Percentiles rank a stretch among this genome's conserved stretches.
Conservation (phyloP, 1,139 yeast genomes). For the Candida pseudoviswanathii region DNA sequence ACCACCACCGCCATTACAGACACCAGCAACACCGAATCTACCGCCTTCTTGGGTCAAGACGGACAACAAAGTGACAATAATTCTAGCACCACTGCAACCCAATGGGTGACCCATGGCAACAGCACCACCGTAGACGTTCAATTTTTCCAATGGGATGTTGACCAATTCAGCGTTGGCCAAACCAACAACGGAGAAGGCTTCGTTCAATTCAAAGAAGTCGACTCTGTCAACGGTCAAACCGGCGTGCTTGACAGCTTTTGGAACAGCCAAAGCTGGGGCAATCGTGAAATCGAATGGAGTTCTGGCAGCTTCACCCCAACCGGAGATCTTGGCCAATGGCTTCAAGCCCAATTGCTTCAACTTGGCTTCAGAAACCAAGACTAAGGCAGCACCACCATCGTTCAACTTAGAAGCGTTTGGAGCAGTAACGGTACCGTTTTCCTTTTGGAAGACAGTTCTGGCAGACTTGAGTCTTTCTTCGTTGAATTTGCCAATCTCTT, state of each 20-base stretch:
- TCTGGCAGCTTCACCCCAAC: slow-evolving; percentile 99
- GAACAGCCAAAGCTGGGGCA: slow-evolving; percentile 91
- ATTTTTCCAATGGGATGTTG: slow-evolving; percentile 63
- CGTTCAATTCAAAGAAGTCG: slow-evolving; percentile 89
- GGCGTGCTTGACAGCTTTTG: slow-evolving; percentile 93
- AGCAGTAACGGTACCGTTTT: slow-evolving; percentile 92
- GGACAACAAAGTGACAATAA: slow-evolving; percentile 78
- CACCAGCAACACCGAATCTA: slow-evolving; percentile 89
- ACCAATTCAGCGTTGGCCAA: slow-evolving; percentile 82
- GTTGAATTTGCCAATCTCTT: slow-evolving; percentile 72
- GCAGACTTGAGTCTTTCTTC: slow-evolving; percentile 76
- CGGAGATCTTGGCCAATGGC: slow-evolving; percentile 84
- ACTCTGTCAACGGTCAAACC: slow-evolving; percentile 58
- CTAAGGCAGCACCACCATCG: slow-evolving; percentile 96
- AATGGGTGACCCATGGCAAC: slow-evolving; percentile 97
- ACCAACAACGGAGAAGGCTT: slow-evolving; percentile 96
- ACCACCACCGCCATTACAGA: slow-evolving; percentile 99
- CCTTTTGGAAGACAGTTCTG: slow-evolving; percentile 90
- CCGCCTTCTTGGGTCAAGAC: slow-evolving; percentile 83
- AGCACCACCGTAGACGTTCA: slow-evolving; percentile 97
- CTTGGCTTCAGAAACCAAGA: slow-evolving; percentile 81
- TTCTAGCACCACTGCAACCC: slow-evolving; percentile 97
- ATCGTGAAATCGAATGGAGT: slow-evolving; percentile 92
- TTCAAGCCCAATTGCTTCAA: slow-evolving; percentile 80
- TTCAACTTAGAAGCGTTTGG: slow-evolving; percentile 95